phyloP scores from a whole-genome alignment of 2,329 filamentous ascomycete genomes.

The Anthostomella pinea region DNA sequence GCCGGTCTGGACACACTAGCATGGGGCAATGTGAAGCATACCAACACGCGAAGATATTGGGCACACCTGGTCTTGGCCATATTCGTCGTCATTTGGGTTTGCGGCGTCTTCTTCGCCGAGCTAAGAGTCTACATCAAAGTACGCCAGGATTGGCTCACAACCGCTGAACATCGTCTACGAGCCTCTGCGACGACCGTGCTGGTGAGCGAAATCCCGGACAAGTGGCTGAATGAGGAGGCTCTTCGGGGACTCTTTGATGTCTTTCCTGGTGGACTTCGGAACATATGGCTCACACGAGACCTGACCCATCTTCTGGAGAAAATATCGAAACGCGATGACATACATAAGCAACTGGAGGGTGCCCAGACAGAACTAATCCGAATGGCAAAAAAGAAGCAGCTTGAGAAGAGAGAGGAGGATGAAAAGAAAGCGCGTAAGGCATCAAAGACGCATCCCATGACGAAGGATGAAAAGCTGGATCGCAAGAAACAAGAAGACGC shows the following conservation, averaged over 20 bases:
- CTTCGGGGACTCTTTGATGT: constrained; percentile 87
- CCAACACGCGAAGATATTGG: constrained; percentile 69
- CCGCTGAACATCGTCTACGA: constrained; percentile 86
- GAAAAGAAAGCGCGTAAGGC: constrained; percentile 63
- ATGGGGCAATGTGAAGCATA: constrained; percentile 77
- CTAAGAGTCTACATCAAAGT: constrained; percentile 86
- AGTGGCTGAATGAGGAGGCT: constrained; percentile 84
- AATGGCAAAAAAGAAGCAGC: constrained; percentile 72
- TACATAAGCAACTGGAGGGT: constrained; percentile 70
- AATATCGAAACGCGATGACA: constrained; percentile 67
- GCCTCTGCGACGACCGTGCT: constrained; percentile 95
- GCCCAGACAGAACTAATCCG: constrained; percentile 85
- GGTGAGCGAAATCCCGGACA: constrained; percentile 83
- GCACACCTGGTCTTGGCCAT: constrained; percentile 82
- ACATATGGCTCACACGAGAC: constrained; percentile 95
- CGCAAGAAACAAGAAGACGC: constrained; percentile 48
- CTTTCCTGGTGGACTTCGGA: constrained; percentile 90
- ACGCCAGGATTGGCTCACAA: constrained; percentile 90
- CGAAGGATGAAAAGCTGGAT: constrained; percentile 48
- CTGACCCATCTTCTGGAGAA: constrained; percentile 81
- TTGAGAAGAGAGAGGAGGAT: constrained; percentile 62
- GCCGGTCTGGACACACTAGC: constrained; percentile 77
- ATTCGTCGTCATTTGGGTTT: constrained; percentile 77
- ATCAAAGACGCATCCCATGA: constrained; percentile 45
- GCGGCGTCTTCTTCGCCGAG: constrained; percentile 82